phyloP scores from a whole-genome alignment of 2,329 filamentous ascomycete genomes.

The Arthrobotrys sinensis region DNA sequence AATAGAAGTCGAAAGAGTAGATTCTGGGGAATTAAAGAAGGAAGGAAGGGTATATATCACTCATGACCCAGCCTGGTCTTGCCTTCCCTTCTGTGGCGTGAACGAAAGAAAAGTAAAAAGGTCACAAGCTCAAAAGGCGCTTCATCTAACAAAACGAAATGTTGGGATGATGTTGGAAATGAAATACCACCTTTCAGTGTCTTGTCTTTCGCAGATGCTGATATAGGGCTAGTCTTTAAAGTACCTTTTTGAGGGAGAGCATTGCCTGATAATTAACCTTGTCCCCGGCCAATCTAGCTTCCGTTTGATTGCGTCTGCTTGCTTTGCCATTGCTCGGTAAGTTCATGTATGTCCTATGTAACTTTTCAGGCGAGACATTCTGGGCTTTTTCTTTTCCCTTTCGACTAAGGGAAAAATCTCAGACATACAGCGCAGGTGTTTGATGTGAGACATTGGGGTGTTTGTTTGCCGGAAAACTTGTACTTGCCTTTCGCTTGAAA shows the following conservation, averaged over 20 bases:
- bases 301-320: slow-evolving; percentile 15
- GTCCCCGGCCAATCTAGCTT: background rate
- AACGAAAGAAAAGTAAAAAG: background rate
- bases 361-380: slow-evolving; percentile 40
- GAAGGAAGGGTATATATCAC: slow-evolving; percentile 45
- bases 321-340: background rate
- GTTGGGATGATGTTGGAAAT: slow-evolving; percentile 23
- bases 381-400: slow-evolving; percentile 11
- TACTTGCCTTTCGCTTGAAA: no score
- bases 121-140: slow-evolving; percentile 31
- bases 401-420: slow-evolving; percentile 28
- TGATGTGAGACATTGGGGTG: slow-evolving; percentile 25
- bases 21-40: slow-evolving; percentile 5
- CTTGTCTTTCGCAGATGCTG: slow-evolving; percentile 39
- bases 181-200: background rate
- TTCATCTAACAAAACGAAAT: slow-evolving; percentile 19
- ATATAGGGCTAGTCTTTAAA: slow-evolving; percentile 41
- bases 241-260: background rate
- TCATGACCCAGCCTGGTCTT: slow-evolving; percentile 4
- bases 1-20: background rate
- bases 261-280: background rate
- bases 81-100: background rate
- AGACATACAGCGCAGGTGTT: slow-evolving; percentile 44
- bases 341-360: slow-evolving; percentile 1
- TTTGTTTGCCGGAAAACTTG: background rate